Evolutionary conservation across 176 grass and related monocot genomes (phyloP).

Genomic region (Metroxylon sagu): DNA sequence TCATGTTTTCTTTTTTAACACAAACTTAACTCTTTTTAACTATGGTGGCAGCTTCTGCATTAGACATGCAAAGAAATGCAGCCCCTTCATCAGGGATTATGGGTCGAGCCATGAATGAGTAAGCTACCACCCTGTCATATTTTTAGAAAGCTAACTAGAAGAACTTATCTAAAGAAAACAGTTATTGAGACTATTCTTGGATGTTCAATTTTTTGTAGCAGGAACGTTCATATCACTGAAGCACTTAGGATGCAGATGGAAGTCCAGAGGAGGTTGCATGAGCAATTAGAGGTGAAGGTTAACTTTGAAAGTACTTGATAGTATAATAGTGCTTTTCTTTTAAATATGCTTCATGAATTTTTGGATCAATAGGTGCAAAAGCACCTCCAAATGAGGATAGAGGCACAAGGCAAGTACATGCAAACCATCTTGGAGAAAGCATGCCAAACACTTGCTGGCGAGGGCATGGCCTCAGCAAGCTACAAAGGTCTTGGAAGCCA

Average conservation of each 20-base stretch:
- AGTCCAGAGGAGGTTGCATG: slow-evolving; percentile 12
- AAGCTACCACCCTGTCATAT: slow-evolving; percentile 12
- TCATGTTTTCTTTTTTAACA: not conserved
- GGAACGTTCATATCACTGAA: slow-evolving; percentile 3
- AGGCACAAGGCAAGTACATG: slow-evolving; percentile 98
- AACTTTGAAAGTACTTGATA: too few relatives aligned
- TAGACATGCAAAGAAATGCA: slow-evolving; percentile 63
- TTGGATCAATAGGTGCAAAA: slow-evolving; percentile 56
- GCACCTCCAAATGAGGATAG: slow-evolving; percentile 95
- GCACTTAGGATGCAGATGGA: slow-evolving; percentile 19
- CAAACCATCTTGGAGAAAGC: slow-evolving; percentile 95
- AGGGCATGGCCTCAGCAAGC: slow-evolving; percentile 32
- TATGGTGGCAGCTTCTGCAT: slow-evolving; percentile 31
- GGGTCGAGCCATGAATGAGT: slow-evolving; percentile 80
- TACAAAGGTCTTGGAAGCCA: slow-evolving; percentile 63
- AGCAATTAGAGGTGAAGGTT: slow-evolving; percentile 8
- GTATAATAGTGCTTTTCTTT: too few relatives aligned
- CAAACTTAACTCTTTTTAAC: not conserved
- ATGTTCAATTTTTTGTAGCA: not conserved
- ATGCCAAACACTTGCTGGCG: slow-evolving; percentile 50
- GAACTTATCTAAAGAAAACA: too few relatives aligned
- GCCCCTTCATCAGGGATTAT: slow-evolving; percentile 80
- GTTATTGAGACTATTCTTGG: not conserved
- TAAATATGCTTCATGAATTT: too few relatives aligned
- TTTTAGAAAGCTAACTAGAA: too few relatives aligned